Evolutionary conservation across 1,284 basidiomycete species (phyloP), one percentile per base, ranked within the genome.

Genomic region (Boletus mariae): DNA sequence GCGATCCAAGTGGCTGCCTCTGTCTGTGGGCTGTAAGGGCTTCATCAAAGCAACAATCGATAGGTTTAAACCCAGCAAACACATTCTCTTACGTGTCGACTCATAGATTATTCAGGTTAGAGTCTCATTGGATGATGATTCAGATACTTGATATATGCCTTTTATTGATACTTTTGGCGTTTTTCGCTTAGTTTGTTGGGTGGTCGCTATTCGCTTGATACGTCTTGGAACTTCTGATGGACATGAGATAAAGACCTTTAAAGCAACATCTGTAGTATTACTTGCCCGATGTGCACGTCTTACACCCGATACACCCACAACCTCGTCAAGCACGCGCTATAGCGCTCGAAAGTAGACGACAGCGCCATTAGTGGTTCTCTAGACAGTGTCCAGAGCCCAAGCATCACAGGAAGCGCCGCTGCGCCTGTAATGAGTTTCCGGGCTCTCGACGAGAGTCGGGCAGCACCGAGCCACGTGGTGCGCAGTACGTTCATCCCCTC

Each of bases 401-500:
- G 62, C 12, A 85, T 57, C 1, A 82, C 76, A 9, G 84, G 81
- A 3, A 81, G 46, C 20, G 71, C 72, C 2, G 74, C 55, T 0
- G 69, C 68, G 0, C 71, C 71, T 0, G 71, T 65, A 1, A 71
- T 42, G 3, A 75, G 55, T 26, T 71, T 71, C 5, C 67, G 20
- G 65, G 31, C 71, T 43, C 65, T 61, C 17, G 56, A 50, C 4
- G 65, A 51, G 17, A 61, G 49, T 37, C 20, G 42, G 8, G 15
- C 8, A 4, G 41, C 58, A 51, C 63, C 67, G 28, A 55, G 55
- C 45, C 62, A 65, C 0, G 73, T 77, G 32, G 76, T 76, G 67
- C 76, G 77, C n/a, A 89, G 65, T 10, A 87, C 61, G 2, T 71
- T 68, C 29, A 70, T 59, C 1, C 87, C 89, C 56, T 88, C 84